These are phyloP conservation scores for Colletotrichum spinosum DNA, from an alignment of 2,329 filamentous ascomycete genomes.

Conservation along the genomic window DNA sequence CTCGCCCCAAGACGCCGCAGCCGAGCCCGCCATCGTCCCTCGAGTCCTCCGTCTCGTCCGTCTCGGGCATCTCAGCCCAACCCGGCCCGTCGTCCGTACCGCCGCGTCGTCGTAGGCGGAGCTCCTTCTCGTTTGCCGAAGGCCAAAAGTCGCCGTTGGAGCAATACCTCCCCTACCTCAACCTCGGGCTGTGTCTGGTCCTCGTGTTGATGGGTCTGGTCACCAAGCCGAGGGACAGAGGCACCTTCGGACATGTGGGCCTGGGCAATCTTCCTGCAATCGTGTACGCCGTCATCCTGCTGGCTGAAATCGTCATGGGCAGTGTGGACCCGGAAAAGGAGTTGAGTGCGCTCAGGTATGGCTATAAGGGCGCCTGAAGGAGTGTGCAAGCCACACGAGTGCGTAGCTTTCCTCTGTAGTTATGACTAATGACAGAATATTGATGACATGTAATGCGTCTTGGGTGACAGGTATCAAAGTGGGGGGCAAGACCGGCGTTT, in stretches of 20 bases:
- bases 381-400: too few species aligned
- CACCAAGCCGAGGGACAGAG: conserved; percentile 42
- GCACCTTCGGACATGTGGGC: conserved; percentile 52
- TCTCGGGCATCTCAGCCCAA: conserved; percentile 21
- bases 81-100: conserved; percentile 3
- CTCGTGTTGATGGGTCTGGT: conserved; percentile 59
- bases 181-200: conserved; percentile 66
- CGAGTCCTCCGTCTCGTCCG: conserved; percentile 27
- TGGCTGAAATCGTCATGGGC: conserved; percentile 74
- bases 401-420: too few species aligned
- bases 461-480: background rate
- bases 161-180: conserved; percentile 69
- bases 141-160: conserved; percentile 60
- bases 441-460: conserved; percentile 4
- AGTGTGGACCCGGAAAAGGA: conserved; percentile 76
- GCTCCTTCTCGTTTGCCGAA: conserved; percentile 38
- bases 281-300: conserved; percentile 70
- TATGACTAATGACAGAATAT: conserved; percentile 26
- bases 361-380: conserved; percentile 72
- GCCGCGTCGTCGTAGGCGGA: conserved; percentile 32
- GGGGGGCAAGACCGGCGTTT: background rate
- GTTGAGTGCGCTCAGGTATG: conserved; percentile 71
- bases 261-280: conserved; percentile 65
- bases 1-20: conserved; percentile 41
- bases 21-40: conserved; percentile 28